These are phyloP conservation scores for Candida oleophila DNA, from an alignment of 805 yeast species.

Conservation along the genomic window DNA sequence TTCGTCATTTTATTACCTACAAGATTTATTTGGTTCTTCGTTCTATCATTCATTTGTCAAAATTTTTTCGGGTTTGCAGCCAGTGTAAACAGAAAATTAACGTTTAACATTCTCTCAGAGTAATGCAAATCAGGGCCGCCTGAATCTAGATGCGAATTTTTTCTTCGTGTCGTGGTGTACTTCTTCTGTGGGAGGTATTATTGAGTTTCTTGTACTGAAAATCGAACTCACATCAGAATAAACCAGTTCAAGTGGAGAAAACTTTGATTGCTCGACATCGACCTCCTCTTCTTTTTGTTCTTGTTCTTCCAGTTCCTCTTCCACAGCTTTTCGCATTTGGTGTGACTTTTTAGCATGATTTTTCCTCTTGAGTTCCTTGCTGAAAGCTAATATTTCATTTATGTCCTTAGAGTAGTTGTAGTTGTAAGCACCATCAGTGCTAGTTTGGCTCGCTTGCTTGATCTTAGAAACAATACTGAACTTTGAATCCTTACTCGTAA, in stretches of 20 bases:
- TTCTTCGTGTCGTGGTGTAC: neutral
- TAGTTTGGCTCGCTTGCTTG: neutral
- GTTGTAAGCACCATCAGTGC: constrained; percentile 7
- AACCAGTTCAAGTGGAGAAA: constrained; percentile 14
- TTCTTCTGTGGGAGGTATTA: neutral
- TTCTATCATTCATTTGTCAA: too few species aligned
- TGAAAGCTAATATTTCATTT: constrained; percentile 15
- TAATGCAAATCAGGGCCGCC: too few species aligned
- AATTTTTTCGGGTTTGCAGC: too few species aligned
- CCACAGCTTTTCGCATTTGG: neutral
- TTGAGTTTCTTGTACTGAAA: constrained; percentile 19
- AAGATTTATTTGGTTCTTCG: too few species aligned
- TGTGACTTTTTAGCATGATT: neutral
- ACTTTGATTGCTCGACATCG: neutral
- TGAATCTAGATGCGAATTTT: neutral
- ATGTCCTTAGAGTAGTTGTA: constrained; percentile 12
- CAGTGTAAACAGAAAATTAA: too few species aligned
- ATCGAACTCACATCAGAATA: constrained; percentile 29
- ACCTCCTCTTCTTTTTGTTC: neutral
- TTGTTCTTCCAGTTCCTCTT: neutral
- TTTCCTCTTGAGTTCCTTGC: constrained; percentile 8
- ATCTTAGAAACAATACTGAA: neutral
- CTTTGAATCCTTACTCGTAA: neutral
- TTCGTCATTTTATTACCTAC: too few species aligned
- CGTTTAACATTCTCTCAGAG: too few species aligned